Conservation (phyloP, 192 early-diverging fungal species). For the Spizellomyces sp. region DNA sequence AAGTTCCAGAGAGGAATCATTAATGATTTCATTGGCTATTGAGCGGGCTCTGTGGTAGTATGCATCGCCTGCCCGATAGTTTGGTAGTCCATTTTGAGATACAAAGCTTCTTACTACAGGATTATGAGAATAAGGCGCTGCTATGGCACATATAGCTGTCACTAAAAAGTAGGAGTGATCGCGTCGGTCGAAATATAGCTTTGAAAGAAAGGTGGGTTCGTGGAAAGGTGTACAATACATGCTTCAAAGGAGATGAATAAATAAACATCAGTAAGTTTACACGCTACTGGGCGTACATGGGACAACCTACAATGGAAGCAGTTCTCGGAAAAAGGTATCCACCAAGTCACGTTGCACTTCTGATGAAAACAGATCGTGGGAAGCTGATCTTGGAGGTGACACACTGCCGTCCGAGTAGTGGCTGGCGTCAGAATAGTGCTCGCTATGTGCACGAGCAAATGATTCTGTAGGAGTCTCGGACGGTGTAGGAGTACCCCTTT, state of each 20-base stretch:
- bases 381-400: too few relatives aligned
- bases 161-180: conserved; percentile 24
- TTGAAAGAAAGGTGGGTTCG: conserved; percentile 11
- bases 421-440: too few relatives aligned
- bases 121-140: conserved; percentile 15
- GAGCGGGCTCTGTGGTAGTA: background rate
- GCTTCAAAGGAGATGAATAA: background rate
- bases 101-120: background rate
- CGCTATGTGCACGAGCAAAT: too few relatives aligned
- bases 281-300: background rate
- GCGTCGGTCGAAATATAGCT: conserved; percentile 14
- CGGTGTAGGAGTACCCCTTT: background rate
- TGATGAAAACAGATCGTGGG: conserved; percentile 15
- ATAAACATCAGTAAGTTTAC: too few relatives aligned
- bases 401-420: too few relatives aligned
- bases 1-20: conserved; percentile 22
- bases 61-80: conserved; percentile 13
- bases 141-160: conserved; percentile 10
- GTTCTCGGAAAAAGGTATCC: conserved; percentile 8
- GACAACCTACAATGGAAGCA: conserved; percentile 10
- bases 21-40: conserved; percentile 1
- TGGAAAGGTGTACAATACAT: conserved; percentile 10
- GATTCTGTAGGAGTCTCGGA: too few relatives aligned
- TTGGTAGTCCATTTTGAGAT: conserved; percentile 1
- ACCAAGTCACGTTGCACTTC: conserved; percentile 18